Evolutionary conservation across 2,329 filamentous ascomycete species (phyloP).

Genomic region (Knoxdaviesia capensis): DNA sequence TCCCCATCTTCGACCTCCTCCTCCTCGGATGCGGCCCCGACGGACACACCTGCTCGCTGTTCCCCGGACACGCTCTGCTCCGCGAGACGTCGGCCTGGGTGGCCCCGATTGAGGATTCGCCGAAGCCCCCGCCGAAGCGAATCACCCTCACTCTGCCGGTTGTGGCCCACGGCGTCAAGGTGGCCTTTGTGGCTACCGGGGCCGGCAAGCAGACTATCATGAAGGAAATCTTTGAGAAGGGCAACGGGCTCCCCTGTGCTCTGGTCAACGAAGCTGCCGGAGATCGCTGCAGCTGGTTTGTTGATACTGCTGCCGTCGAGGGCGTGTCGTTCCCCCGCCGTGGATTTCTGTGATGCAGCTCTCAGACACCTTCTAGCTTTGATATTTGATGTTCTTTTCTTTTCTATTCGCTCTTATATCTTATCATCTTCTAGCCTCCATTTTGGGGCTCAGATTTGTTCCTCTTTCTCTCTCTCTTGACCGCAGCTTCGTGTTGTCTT

Average conservation of each 20-base stretch:
- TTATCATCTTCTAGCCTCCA: no score
- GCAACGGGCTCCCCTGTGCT: conserved; percentile 62
- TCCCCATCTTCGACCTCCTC: conserved; percentile 87
- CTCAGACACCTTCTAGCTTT: no score
- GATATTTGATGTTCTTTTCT: no score
- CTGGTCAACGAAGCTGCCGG: conserved; percentile 70
- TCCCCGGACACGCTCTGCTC: conserved; percentile 74
- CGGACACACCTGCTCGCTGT: conserved; percentile 91
- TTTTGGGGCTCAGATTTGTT: no score
- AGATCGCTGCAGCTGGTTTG: conserved; percentile 89
- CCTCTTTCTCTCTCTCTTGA: no score
- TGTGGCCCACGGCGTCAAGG: conserved; percentile 64
- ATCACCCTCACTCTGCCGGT: conserved; percentile 90
- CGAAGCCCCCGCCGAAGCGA: conserved; percentile 77
- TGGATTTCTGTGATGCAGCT: conserved; percentile 31
- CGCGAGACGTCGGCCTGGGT: conserved; percentile 85
- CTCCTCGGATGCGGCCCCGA: conserved; percentile 88
- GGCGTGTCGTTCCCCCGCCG: conserved; percentile 67
- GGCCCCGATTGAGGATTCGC: conserved; percentile 75
- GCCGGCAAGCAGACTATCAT: conserved; percentile 77
- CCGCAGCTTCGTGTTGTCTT: no score
- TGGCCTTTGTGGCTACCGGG: conserved; percentile 85
- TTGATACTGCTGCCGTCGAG: conserved; percentile 68
- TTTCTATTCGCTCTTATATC: no score
- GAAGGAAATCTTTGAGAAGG: conserved; percentile 80